Evolutionary conservation across 1,139 yeast genomes (phyloP).

Genomic region (Protomyces gravidus): DNA sequence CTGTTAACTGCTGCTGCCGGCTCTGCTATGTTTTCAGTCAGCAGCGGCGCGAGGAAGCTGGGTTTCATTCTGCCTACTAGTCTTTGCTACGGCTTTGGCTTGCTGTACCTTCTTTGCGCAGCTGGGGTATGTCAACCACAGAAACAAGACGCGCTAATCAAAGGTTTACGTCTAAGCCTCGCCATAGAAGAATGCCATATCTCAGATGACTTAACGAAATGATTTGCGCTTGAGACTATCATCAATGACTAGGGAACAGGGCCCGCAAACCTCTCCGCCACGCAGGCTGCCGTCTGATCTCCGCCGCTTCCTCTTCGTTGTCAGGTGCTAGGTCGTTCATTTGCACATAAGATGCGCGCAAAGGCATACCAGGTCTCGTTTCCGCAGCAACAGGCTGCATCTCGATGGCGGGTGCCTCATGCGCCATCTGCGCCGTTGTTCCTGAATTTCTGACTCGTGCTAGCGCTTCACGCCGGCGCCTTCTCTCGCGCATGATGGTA

Average conservation of each 20-base stretch:
- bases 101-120: conserved; percentile 5
- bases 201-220: too few relatives aligned
- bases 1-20: conserved; percentile 30
- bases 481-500: conserved; percentile 37
- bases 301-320: conserved; percentile 5
- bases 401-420: neutral
- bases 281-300: neutral
- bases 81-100: conserved; percentile 7
- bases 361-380: neutral
- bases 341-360: neutral
- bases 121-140: conserved; percentile 11
- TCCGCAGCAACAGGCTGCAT: neutral
- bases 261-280: neutral
- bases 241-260: conserved; percentile 1
- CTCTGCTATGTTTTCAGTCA: conserved; percentile 30
- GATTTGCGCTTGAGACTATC: neutral
- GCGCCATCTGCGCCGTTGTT: neutral
- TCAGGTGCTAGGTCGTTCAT: conserved; percentile 4
- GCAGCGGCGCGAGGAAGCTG: neutral
- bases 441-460: neutral
- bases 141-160: neutral
- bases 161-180: conserved; percentile 13
- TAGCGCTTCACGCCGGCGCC: conserved; percentile 30
- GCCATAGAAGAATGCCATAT: too few relatives aligned
- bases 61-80: conserved; percentile 3